Conservation (phyloP, 805 yeast genomes). For the Candida sanyiensis region DNA sequence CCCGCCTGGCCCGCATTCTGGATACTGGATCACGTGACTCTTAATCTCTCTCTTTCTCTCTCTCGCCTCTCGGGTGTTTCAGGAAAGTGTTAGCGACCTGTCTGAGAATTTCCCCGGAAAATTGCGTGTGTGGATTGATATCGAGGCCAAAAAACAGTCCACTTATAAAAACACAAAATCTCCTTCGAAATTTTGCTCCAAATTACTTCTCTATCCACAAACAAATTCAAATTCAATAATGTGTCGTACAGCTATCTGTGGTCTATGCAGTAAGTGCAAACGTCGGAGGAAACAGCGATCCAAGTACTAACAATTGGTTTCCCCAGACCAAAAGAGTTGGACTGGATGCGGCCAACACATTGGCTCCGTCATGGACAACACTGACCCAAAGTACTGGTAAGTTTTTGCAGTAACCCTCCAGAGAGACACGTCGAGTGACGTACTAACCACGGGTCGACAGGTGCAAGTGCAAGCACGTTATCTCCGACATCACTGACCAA, state of each 20-base stretch:
- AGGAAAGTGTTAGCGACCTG: too few relatives aligned
- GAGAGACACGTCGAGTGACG: too few relatives aligned
- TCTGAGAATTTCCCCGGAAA: too few relatives aligned
- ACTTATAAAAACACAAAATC: neutral
- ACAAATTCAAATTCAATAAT: conserved; percentile 5
- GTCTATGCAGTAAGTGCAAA: conserved; percentile 22
- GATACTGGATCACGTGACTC: too few relatives aligned
- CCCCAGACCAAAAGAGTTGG: conserved; percentile 48
- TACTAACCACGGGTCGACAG: conserved; percentile 27
- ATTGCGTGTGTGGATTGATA: too few relatives aligned
- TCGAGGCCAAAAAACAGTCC: neutral
- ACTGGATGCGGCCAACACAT: conserved; percentile 59
- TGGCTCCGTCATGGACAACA: conserved; percentile 46
- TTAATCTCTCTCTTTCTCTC: too few relatives aligned
- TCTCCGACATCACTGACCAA: conserved; percentile 29
- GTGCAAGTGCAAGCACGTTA: conserved; percentile 43
- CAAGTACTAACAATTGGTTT: conserved; percentile 4
- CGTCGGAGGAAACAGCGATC: neutral
- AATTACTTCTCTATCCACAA: neutral
- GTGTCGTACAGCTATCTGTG: conserved; percentile 25
- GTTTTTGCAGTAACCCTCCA: conserved; percentile 8
- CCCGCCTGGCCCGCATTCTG: too few relatives aligned
- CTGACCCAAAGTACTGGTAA: conserved; percentile 35
- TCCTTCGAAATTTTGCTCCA: neutral
- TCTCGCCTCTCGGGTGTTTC: too few relatives aligned